Evolutionary conservation across 2,329 filamentous ascomycete genomes (phyloP), one percentile per base, ranked within the genome.

Genomic region (Colletotrichum viniferum): DNA sequence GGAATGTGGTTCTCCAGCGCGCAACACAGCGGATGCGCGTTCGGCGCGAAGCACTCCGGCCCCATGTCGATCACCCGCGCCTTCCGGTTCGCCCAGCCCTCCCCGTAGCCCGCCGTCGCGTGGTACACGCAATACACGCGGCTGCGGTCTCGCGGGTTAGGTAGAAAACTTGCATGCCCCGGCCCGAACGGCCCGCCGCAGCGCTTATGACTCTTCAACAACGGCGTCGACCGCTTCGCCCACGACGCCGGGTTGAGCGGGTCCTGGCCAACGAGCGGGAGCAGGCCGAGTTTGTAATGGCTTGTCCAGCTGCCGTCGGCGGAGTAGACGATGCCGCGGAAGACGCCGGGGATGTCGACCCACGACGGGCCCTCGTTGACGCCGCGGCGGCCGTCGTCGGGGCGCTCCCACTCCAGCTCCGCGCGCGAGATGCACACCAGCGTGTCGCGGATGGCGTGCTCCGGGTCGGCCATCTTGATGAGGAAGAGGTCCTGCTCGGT

Each of bases 141-240:
- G 1, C 81, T 86, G 3, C 85, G 87, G 76, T 91, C 89, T n/a
- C 38, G 69, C 0, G 90, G 90, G 77, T 88, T 91, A 32, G 81
- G 83, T 81, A 92, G 91, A 84, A 92, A 92, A 2, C 88, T 89
- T 76, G 91, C 91, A 72, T 91, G 89, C 0, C 89, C 90, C 0
- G 89, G 88, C 8, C 90, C 90, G 68, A 88, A 91, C 77, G 90
- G 90, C 4, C 89, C 89, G 2, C 73, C 73, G 48, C 73, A 75
- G 26, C 73, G 73, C 71, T 91, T 90, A 2, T 86, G 89, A 60
- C 85, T 87, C 32, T 84, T 86, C 26, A 92, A 85, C 3, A 90
- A 83, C 12, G 88, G 89, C 0, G 88, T 88, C 21, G 81, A 78
- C 2, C 83, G 85, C 84, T 92, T 92, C 3, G 80, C 84, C 90